These are phyloP conservation scores for Prunella vulgaris DNA, from an alignment of 257 asterid genomes.

Conservation along the genomic window DNA sequence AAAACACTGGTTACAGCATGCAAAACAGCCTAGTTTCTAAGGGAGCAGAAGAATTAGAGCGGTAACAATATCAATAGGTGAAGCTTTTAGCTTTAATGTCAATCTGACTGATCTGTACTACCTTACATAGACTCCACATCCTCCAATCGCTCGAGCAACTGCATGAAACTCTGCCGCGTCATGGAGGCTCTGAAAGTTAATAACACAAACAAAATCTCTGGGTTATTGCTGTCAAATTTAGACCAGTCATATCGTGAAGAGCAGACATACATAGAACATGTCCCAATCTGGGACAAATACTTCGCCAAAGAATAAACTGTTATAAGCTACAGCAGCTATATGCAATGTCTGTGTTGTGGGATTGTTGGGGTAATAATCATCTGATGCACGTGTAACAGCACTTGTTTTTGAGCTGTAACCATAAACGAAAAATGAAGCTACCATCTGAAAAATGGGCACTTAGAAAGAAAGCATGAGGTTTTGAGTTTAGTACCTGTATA, in stretches of 20 bases:
- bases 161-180: slow-evolving; percentile 53
- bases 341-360: slow-evolving; percentile 53
- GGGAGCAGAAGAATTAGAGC: not conserved
- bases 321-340: slow-evolving; percentile 58
- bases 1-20: too few species aligned
- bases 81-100: not conserved
- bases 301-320: slow-evolving; percentile 59
- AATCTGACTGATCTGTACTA: not conserved
- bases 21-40: not conserved
- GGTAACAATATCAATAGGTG: not conserved
- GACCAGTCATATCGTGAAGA: not conserved
- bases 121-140: slow-evolving; percentile 61
- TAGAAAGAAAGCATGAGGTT: not conserved
- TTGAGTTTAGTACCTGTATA: slow-evolving; percentile 37
- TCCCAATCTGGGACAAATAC: slow-evolving; percentile 64
- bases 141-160: slow-evolving; percentile 55
- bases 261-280: slow-evolving; percentile 50
- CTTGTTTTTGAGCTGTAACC: slow-evolving; percentile 42
- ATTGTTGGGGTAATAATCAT: slow-evolving; percentile 48
- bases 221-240: not conserved
- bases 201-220: not conserved
- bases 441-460: not conserved
- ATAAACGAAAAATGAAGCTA: not conserved
- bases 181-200: slow-evolving; percentile 44
- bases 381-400: slow-evolving; percentile 53